Percentiles rank a stretch among this genome's conserved stretches.
These are phyloP conservation scores for Phytophthora rubi DNA, from an alignment of 352 stramenopile species.

Conservation along the genomic window DNA sequence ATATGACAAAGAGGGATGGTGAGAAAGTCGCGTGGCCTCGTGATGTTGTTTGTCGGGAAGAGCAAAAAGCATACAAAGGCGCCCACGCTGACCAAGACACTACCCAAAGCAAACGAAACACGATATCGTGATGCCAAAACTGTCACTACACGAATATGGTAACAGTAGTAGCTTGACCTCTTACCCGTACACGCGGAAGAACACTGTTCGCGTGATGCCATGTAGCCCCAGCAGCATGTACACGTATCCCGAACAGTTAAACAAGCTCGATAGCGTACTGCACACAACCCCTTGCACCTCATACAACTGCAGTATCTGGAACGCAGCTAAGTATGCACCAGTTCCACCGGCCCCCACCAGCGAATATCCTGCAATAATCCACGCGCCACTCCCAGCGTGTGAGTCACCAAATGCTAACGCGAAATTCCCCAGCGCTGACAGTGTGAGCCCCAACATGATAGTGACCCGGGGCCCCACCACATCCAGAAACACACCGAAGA, in stretches of 20 bases:
- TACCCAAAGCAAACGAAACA: slow-evolving; percentile 25
- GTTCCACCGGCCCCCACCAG: slow-evolving; percentile 74
- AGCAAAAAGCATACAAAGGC: slow-evolving; percentile 63
- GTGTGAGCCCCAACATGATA: slow-evolving; percentile 54
- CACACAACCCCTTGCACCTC: slow-evolving; percentile 79
- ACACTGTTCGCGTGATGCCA: slow-evolving; percentile 48
- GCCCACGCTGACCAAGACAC: slow-evolving; percentile 51
- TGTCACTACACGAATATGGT: neutral
- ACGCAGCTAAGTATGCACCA: slow-evolving; percentile 76
- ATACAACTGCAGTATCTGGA: slow-evolving; percentile 85
- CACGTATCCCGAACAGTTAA: slow-evolving; percentile 87
- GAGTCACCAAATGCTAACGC: slow-evolving; percentile 66
- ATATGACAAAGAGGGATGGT: slow-evolving; percentile 57
- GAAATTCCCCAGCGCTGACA: slow-evolving; percentile 65
- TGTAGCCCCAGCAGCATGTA: slow-evolving; percentile 79
- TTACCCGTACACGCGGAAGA: slow-evolving; percentile 76
- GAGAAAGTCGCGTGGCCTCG: slow-evolving; percentile 47
- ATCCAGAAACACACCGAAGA: slow-evolving; percentile 81
- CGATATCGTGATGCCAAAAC: neutral
- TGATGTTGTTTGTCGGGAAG: slow-evolving; percentile 81
- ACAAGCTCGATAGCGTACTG: slow-evolving; percentile 82
- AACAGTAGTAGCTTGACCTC: neutral
- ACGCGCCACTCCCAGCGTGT: slow-evolving; percentile 45
- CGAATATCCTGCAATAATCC: slow-evolving; percentile 75
- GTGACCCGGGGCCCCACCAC: slow-evolving; percentile 65